Evolutionary conservation across 2,329 filamentous ascomycete species (phyloP), one percentile per base, ranked within the genome.

Genomic region (Dothideomycetidae sp.): DNA sequence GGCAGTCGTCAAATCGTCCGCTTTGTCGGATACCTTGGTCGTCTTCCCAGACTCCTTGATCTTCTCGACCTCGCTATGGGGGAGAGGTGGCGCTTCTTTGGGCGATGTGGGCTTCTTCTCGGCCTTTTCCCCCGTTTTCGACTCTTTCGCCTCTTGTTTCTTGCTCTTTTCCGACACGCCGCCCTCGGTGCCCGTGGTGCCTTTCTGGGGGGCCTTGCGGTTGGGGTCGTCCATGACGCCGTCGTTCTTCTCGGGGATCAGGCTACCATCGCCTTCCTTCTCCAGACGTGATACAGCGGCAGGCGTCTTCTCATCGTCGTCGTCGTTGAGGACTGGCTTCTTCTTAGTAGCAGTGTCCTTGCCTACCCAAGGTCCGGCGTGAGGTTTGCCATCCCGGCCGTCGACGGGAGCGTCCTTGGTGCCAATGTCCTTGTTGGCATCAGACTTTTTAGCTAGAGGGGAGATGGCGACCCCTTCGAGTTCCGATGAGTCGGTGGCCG

Each of bases 141-240:
- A 40, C 55, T 83, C 78, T 47, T 78, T 68, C 26, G 70, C 68
- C 52, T 80, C 78, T 43, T 73, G 71, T 33, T 75, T 77, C 62
- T 84, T 90, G 48, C 76, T 75, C 59, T 92, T 93, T 54, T 86
- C 81, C 16, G 79, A 84, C 29, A 96, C 82, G 36, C 88, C 86
- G 10, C 85, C 86, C 53, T 86, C 81, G 2, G 82, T 93, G 28
- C 88, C 88, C 3, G 80, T 82, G 2, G 83, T 92, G 32, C 86
- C 88, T 55, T 85, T 71, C 54, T 85, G 86, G 3, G 86, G 83
- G 29, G 73, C 70, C 26, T 70, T 62, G 46, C 84, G 69, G 53
- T 81, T 71, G 45, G 79, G 81, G 57, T 94, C 86, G 53, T 93
- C 81, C 88, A 94, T 94, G 41, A 94, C 84, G 29, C 86, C 84